These are phyloP conservation scores for Globisporangium megalacanthum DNA, from an alignment of 352 stramenopile genomes.

Conservation along the genomic window DNA sequence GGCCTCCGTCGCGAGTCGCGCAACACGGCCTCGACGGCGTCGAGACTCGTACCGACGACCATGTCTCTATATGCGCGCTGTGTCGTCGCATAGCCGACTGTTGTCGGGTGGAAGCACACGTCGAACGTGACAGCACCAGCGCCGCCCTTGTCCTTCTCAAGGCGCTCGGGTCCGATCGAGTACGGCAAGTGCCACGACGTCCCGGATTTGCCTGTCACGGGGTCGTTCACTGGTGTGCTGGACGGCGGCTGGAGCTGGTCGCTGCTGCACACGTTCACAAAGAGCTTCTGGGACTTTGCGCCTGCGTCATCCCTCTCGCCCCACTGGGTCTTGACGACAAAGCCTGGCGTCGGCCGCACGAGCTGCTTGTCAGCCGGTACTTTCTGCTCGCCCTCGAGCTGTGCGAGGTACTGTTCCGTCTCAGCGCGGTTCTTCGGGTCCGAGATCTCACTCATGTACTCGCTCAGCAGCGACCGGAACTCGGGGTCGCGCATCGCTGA, in stretches of 20 bases:
- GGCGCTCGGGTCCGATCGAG: slow-evolving; percentile 82
- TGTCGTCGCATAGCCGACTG: slow-evolving; percentile 55
- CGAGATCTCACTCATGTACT: slow-evolving; percentile 94
- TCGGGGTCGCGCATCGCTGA: slow-evolving; percentile 87
- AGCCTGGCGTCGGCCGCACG: slow-evolving; percentile 77
- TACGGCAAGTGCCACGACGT: slow-evolving; percentile 89
- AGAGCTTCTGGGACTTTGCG: slow-evolving; percentile 61
- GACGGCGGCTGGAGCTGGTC: slow-evolving; percentile 79
- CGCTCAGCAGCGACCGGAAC: slow-evolving; percentile 90
- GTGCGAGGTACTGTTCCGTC: slow-evolving; percentile 86
- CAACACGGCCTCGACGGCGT: slow-evolving; percentile 67
- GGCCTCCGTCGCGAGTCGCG: slow-evolving; percentile 30
- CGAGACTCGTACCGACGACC: slow-evolving; percentile 82
- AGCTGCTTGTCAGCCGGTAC: slow-evolving; percentile 84
- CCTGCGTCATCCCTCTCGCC: background rate
- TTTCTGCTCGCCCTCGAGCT: slow-evolving; percentile 88
- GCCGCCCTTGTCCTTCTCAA: slow-evolving; percentile 86
- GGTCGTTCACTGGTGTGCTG: slow-evolving; percentile 33
- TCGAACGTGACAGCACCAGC: slow-evolving; percentile 80
- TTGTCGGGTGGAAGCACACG: slow-evolving; percentile 89
- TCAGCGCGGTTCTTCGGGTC: slow-evolving; percentile 87
- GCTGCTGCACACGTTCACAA: slow-evolving; percentile 91
- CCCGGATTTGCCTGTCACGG: slow-evolving; percentile 17
- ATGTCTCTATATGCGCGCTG: slow-evolving; percentile 78
- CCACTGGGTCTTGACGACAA: slow-evolving; percentile 90